Base-by-base conservation (phyloP, 176 grass and related monocot genomes). In the Oryza punctata region DNA sequence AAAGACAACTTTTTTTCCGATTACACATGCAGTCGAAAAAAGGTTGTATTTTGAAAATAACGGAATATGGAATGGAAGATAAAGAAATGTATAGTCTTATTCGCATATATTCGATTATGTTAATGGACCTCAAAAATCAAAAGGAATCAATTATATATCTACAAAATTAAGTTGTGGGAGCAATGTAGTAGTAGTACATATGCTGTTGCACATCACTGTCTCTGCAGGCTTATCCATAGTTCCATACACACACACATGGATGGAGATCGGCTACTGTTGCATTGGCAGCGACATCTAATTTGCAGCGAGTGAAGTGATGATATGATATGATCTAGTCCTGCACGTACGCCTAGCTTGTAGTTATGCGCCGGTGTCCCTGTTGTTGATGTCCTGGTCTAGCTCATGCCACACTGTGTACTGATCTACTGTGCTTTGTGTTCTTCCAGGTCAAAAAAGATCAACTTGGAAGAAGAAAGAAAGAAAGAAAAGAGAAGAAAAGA, bases 331-430 rank as follows among this genome's bases (percentile, higher is more conserved):
- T 57, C 52, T n/a, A 57, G 9, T 24, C 23, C 46, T 30, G 60
- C 77, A 80, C 60, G 84, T 57, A 80, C 59, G 84, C 69, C 5
- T 6, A 28, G 18, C 3, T 59, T 67, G 77, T 73, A 57, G 82
- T 7, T 14, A 44, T 43, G 32, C 54, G 73, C 29, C 21, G 24
- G 70, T 1, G 41, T 77, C 73, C 63, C 67, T 54, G 44, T 2
- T 54, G 44, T 2, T 65, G 30, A 5, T 3, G 72, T 32, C 44
- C 54, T 61, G 14, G 7, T 28, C 67, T 66, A 26, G 47, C 70
- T 25, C n/a, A 57, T 68, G 43, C 11, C 63, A 10, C 35, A 19
- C 44, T 60, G 59, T n/a, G 59, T n/a, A 43, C 32, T 21, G 37
- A 38, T 38, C 19, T 54, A 54, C 16, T 57, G n/a, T n/a, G 3